phyloP scores from a whole-genome alignment of 202 grass and related monocot genomes.

The Elaeis oleifera region DNA sequence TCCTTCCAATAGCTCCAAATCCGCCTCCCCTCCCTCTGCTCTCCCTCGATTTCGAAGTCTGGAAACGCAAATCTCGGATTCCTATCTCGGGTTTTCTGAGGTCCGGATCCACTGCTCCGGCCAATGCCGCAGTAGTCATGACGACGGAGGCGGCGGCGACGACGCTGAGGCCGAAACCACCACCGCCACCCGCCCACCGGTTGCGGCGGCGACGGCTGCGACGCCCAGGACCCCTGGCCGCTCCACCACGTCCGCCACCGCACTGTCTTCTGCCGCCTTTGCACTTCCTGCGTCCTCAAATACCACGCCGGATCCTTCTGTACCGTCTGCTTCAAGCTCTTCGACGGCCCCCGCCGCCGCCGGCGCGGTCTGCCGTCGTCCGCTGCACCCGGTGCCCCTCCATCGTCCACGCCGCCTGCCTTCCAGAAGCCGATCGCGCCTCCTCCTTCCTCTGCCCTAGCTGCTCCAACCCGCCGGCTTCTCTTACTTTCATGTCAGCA shows the following conservation, averaged over 20 bases:
- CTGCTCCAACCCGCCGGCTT: slow-evolving; percentile 5
- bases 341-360: neutral
- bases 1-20: too few relatives aligned
- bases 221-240: neutral
- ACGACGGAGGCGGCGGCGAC: neutral
- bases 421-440: neutral
- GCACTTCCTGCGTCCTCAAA: slow-evolving; percentile 21
- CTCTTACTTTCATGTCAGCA: neutral
- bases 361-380: neutral
- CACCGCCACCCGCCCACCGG: neutral
- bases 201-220: slow-evolving; percentile 6
- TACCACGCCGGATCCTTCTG: slow-evolving; percentile 4
- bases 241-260: slow-evolving; percentile 14
- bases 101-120: too few relatives aligned
- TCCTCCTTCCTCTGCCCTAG: neutral
- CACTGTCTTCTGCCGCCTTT: slow-evolving; percentile 8
- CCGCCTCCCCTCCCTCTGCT: too few relatives aligned
- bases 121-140: neutral
- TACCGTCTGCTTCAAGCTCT: neutral
- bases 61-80: too few relatives aligned
- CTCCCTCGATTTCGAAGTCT: too few relatives aligned
- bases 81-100: too few relatives aligned
- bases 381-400: slow-evolving; percentile 15
- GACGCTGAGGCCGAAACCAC: too few relatives aligned
- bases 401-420: slow-evolving; percentile 2